Percentiles rank a stretch among this genome's conserved stretches.
phyloP scores from a whole-genome alignment of 1,139 yeast genomes.

The Pichia sp. region DNA sequence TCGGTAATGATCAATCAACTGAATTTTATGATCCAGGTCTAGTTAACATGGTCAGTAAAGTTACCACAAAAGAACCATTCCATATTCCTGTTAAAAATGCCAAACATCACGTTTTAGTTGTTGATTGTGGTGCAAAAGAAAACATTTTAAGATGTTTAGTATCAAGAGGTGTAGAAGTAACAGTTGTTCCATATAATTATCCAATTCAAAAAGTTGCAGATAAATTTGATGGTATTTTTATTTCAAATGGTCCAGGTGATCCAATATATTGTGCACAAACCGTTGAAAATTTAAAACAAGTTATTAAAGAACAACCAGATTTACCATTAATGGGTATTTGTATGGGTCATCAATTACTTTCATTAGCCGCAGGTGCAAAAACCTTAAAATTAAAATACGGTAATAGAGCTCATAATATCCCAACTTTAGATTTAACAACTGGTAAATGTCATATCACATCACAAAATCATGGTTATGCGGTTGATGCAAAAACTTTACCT shows the following conservation, averaged over 20 bases:
- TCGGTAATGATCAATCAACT: conserved; percentile 86
- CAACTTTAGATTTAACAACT: conserved; percentile 81
- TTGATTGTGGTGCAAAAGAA: conserved; percentile 98
- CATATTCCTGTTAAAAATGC: conserved; percentile 67
- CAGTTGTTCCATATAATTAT: conserved; percentile 93
- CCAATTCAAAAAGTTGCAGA: conserved; percentile 87
- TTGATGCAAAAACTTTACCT: conserved; percentile 71
- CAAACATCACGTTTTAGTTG: conserved; percentile 77
- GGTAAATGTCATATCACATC: conserved; percentile 97
- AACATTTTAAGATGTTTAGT: conserved; percentile 90
- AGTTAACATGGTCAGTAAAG: conserved; percentile 85
- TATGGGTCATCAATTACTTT: conserved; percentile 92
- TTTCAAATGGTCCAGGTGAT: conserved; percentile 98
- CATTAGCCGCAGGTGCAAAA: conserved; percentile 90
- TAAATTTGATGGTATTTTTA: conserved; percentile 89
- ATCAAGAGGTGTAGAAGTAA: conserved; percentile 89
- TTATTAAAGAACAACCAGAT: conserved; percentile 55
- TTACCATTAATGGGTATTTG: conserved; percentile 96
- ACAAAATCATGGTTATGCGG: conserved; percentile 98
- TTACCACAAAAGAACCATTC: conserved; percentile 92
- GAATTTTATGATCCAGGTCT: conserved; percentile 91
- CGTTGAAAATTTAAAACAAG: conserved; percentile 62
- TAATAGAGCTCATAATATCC: conserved; percentile 97
- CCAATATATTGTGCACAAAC: conserved; percentile 90
- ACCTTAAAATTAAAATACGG: conserved; percentile 93